Conservation (phyloP, 768 basidiomycete species). For the Chalciporus piperatus region DNA sequence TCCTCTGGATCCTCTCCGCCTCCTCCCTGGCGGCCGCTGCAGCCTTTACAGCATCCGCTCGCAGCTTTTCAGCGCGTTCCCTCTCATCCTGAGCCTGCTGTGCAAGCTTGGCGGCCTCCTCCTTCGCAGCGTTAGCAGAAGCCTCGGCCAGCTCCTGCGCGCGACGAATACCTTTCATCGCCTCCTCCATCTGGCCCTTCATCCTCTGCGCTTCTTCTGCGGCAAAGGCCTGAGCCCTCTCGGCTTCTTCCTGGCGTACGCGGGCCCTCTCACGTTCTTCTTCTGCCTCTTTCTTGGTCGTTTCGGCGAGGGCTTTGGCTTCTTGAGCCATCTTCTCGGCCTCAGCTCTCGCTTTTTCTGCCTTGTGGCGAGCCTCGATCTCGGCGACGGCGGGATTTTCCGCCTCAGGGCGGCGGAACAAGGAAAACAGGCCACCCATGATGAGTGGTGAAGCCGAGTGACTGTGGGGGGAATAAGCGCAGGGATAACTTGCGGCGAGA, state of each 20-base stretch:
- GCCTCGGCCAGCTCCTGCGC: conserved; percentile 6
- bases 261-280: conserved; percentile 7
- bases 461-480: not conserved
- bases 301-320: not conserved
- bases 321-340: conserved; percentile 5
- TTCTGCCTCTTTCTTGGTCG: conserved; percentile 1
- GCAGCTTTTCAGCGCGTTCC: not conserved
- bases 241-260: conserved; percentile 5
- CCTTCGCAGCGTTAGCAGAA: conserved; percentile 1
- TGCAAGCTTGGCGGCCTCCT: conserved; percentile 6
- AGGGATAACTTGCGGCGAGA: not conserved
- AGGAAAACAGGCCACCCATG: not conserved
- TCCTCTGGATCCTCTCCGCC: conserved; percentile 2
- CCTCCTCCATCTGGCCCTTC: conserved; percentile 10
- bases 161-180: not conserved
- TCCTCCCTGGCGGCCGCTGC: conserved; percentile 10
- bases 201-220: conserved; percentile 4
- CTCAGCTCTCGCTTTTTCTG: conserved; percentile 1
- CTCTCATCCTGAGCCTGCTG: conserved; percentile 7
- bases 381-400: conserved; percentile 11
- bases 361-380: conserved; percentile 3
- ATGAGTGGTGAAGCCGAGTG: too few species aligned
- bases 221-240: conserved; percentile 4
- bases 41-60: conserved; percentile 3
- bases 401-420: conserved; percentile 1